phyloP scores from a whole-genome alignment of 805 yeast genomes.

The Saccharomycopsis fermentans region DNA sequence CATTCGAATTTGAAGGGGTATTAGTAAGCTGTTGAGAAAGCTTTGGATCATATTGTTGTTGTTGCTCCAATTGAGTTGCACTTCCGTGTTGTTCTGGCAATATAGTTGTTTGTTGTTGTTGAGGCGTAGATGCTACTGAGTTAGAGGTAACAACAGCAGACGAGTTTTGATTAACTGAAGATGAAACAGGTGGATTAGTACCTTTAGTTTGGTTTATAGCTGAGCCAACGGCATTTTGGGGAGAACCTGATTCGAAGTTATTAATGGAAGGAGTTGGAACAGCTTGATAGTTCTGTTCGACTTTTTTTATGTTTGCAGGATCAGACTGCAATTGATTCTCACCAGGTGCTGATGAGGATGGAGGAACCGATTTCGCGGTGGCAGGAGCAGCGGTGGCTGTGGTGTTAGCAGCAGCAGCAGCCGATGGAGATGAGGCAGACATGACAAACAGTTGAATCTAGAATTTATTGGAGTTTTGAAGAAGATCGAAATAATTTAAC shows the following conservation, averaged over 20 bases:
- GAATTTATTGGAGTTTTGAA: too few relatives aligned
- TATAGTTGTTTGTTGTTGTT: background rate
- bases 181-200: background rate
- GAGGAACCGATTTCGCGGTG: too few relatives aligned
- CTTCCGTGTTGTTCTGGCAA: background rate
- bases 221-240: background rate
- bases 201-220: background rate
- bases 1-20: background rate
- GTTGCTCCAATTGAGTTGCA: background rate
- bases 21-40: background rate
- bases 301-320: too few relatives aligned
- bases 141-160: constrained; percentile 2
- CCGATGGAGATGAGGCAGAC: too few relatives aligned
- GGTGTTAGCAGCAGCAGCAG: too few relatives aligned
- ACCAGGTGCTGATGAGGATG: too few relatives aligned
- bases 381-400: too few relatives aligned
- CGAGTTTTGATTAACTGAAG: background rate
- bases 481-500: too few relatives aligned
- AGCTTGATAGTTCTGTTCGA: too few relatives aligned
- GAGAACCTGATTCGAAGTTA: background rate
- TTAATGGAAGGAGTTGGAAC: background rate
- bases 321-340: too few relatives aligned
- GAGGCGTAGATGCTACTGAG: background rate
- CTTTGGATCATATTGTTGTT: background rate
- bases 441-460: too few relatives aligned